Conservation (phyloP, 2,329 filamentous ascomycete genomes). For the Sclerotinia sclerotiorum region DNA sequence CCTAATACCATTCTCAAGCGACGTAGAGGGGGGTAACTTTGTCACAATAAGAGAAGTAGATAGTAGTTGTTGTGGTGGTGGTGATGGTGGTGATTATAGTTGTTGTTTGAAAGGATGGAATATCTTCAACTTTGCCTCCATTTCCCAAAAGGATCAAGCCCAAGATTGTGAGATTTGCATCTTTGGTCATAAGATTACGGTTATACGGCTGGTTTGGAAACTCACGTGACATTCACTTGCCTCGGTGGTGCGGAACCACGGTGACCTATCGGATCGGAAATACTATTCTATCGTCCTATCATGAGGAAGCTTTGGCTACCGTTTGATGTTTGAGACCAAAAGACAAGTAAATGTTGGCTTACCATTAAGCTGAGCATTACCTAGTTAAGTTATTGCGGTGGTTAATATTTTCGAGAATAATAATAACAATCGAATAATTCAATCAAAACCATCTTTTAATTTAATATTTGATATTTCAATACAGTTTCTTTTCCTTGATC, state of each 20-base stretch:
- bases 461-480: neutral
- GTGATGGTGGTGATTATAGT: neutral
- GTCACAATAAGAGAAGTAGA: neutral
- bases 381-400: neutral
- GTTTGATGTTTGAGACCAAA: neutral
- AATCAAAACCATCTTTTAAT: neutral
- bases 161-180: neutral
- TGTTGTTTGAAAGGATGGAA: neutral
- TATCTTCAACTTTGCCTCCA: no score
- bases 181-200: neutral
- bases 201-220: accelerated
- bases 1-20: no score
- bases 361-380: neutral
- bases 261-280: slow-evolving; percentile 9
- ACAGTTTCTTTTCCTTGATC: neutral
- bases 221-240: neutral
- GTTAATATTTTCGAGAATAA: neutral
- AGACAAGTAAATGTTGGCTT: neutral
- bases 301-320: neutral
- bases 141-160: no score
- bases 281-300: neutral
- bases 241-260: no score
- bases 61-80: neutral
- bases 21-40: neutral
- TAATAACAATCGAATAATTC: neutral